Percentiles rank a stretch among this genome's conserved stretches.
Evolutionary conservation across 2,329 filamentous ascomycete species (phyloP).

Genomic region (Neopestalotiopsis clavispora): DNA sequence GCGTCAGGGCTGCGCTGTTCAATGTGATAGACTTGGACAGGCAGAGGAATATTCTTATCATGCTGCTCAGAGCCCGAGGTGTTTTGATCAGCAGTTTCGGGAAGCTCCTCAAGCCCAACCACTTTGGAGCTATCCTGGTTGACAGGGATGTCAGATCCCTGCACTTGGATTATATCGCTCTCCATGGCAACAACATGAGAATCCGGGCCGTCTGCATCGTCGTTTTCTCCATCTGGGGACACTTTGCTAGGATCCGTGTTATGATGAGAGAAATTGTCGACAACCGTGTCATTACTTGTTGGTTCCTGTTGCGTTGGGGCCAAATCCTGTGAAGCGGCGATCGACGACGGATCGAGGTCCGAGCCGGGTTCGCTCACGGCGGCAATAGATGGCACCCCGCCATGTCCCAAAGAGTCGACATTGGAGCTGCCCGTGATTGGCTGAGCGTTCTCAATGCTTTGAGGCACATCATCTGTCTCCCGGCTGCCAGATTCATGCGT

Average conservation of each 20-base stretch:
- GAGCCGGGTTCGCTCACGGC: not conserved
- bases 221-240: too few species aligned
- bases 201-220: not conserved
- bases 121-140: not conserved
- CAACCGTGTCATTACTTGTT: not conserved
- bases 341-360: not conserved
- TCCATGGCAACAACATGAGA: not conserved
- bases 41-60: not conserved
- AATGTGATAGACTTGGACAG: not conserved
- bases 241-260: not conserved
- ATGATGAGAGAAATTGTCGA: not conserved
- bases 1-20: not conserved
- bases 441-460: not conserved
- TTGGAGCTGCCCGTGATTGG: not conserved
- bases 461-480: not conserved
- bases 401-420: not conserved
- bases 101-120: not conserved
- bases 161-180: not conserved
- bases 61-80: not conserved
- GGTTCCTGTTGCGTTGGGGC: not conserved
- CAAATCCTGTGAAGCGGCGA: not conserved
- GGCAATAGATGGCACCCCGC: not conserved
- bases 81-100: constrained; percentile 7
- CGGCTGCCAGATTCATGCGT: not conserved
- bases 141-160: not conserved